These are phyloP conservation scores for Tillandsia leiboldiana DNA, from an alignment of 176 grass and related monocot species.

Conservation along the genomic window DNA sequence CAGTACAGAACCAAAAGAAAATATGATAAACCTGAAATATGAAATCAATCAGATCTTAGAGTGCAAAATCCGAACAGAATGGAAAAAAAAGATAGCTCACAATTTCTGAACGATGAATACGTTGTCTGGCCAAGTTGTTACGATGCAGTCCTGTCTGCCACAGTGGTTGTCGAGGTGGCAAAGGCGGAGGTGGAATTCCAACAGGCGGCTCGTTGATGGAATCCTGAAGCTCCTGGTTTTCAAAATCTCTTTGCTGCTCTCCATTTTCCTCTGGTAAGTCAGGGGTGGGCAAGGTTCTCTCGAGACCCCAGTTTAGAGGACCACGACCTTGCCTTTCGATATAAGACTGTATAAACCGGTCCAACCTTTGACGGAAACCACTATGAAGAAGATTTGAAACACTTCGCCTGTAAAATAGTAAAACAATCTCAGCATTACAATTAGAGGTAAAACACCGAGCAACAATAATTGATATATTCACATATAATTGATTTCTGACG, in stretches of 20 bases:
- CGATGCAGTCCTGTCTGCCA: slow-evolving; percentile 62
- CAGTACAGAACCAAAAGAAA: too few relatives aligned
- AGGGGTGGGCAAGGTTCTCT: slow-evolving; percentile 18
- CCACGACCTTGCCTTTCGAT: slow-evolving; percentile 49
- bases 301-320: slow-evolving; percentile 65
- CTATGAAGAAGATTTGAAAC: slow-evolving; percentile 98
- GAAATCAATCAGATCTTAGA: too few relatives aligned
- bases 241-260: slow-evolving; percentile 53
- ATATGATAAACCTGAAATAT: too few relatives aligned
- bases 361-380: slow-evolving; percentile 94
- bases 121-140: slow-evolving; percentile 51
- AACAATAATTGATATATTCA: background rate
- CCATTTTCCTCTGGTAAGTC: slow-evolving; percentile 52
- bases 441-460: background rate
- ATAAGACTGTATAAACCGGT: slow-evolving; percentile 89
- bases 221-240: slow-evolving; percentile 37
- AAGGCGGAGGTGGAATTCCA: slow-evolving; percentile 61
- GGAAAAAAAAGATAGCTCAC: slow-evolving; percentile 19
- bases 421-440: background rate
- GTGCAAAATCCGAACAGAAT: background rate
- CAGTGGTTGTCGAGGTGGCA: slow-evolving; percentile 66
- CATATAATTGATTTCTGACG: too few relatives aligned
- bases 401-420: slow-evolving; percentile 55
- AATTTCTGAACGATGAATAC: slow-evolving; percentile 46
- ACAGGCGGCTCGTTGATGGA: slow-evolving; percentile 40